Conservation (phyloP, 139 green algal genomes). For the Gonium pectorale region DNA sequence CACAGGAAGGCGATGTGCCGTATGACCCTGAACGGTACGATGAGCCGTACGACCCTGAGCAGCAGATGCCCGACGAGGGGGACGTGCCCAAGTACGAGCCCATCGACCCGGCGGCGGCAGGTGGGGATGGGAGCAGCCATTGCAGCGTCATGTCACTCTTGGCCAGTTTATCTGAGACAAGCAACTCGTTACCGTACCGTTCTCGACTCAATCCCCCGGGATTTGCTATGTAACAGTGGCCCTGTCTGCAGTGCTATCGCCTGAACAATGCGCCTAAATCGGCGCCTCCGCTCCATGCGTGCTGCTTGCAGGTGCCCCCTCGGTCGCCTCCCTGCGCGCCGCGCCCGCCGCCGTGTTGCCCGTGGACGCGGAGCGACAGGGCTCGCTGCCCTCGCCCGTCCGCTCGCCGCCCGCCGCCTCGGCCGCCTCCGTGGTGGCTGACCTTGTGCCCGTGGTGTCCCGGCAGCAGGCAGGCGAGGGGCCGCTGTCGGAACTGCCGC, state of each 20-base stretch:
- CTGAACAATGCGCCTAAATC: no score
- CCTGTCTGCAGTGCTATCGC: no score
- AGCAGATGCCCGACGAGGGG: neutral
- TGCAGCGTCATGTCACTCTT: no score
- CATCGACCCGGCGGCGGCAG: neutral
- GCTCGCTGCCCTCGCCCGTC: neutral
- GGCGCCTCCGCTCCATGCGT: no score
- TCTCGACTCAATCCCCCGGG: no score
- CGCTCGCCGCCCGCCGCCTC: conserved; percentile 17
- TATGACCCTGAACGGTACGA: conserved; percentile 48
- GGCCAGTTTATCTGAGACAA: no score
- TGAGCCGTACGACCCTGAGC: conserved; percentile 40
- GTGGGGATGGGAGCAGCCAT: no score
- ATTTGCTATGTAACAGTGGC: no score
- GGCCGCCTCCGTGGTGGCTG: conserved; percentile 11
- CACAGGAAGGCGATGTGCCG: conserved; percentile 30
- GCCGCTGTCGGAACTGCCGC: neutral
- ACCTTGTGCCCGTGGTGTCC: conserved; percentile 50
- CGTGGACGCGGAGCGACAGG: neutral
- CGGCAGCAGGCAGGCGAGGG: conserved; percentile 20
- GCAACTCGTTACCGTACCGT: no score
- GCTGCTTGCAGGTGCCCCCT: conserved; percentile 7
- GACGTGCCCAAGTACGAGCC: conserved; percentile 20
- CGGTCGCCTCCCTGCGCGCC: neutral
- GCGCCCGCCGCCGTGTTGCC: neutral